These are phyloP conservation scores for Suhomyces sp. DNA, from an alignment of 805 yeast genomes.

Conservation along the genomic window DNA sequence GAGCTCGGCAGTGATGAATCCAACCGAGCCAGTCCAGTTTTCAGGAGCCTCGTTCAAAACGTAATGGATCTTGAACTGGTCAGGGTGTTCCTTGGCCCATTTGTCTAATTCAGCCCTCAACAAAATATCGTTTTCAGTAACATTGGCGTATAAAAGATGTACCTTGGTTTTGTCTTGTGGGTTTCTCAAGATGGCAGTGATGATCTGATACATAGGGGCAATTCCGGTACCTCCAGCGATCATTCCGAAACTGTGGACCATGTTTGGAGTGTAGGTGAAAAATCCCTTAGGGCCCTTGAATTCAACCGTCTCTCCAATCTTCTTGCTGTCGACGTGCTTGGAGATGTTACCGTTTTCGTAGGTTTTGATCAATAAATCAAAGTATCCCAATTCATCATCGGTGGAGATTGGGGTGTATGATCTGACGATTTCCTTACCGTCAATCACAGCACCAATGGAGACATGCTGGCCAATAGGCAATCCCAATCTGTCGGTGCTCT, in stretches of 20 bases:
- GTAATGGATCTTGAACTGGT: constrained; percentile 64
- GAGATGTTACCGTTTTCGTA: constrained; percentile 87
- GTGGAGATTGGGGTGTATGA: constrained; percentile 89
- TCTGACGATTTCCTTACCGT: constrained; percentile 78
- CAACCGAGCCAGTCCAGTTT: constrained; percentile 74
- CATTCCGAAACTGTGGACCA: constrained; percentile 76
- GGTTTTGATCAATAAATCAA: constrained; percentile 82
- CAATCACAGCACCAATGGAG: constrained; percentile 69
- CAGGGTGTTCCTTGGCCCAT: constrained; percentile 55
- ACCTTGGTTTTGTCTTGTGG: constrained; percentile 79
- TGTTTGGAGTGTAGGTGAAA: constrained; percentile 78
- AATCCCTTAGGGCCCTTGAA: constrained; percentile 92
- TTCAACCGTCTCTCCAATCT: constrained; percentile 74
- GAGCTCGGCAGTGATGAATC: constrained; percentile 77
- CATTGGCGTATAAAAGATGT: constrained; percentile 77
- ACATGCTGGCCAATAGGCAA: constrained; percentile 95
- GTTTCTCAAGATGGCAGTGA: constrained; percentile 74
- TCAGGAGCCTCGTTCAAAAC: constrained; percentile 73
- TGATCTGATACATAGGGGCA: constrained; percentile 92
- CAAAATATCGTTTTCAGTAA: constrained; percentile 74
- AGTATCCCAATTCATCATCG: constrained; percentile 75
- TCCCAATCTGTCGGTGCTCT: constrained; percentile 71
- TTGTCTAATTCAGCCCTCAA: constrained; percentile 76
- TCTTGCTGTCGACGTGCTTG: constrained; percentile 63
- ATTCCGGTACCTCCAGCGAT: constrained; percentile 97